Evolutionary conservation across 106 monocot genomes (phyloP).

Genomic region (Acanthochlamys bracteata): DNA sequence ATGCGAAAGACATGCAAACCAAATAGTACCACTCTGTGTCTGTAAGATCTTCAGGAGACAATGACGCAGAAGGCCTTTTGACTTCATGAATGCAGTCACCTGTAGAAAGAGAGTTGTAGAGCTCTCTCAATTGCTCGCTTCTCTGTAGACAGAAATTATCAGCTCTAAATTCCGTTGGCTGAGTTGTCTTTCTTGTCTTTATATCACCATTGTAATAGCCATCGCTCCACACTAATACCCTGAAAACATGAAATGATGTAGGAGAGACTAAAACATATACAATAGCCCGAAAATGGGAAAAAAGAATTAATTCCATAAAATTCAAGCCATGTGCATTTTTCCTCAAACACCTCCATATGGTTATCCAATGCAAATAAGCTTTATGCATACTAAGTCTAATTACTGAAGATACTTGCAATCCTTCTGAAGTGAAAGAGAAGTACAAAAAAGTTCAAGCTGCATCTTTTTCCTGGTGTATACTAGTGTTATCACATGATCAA

Average conservation of each 20-base stretch:
- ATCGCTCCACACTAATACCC: constrained; percentile 55
- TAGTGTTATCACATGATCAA: not conserved
- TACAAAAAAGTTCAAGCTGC: too few relatives aligned
- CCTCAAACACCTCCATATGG: too few relatives aligned
- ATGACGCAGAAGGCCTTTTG: constrained; percentile 63
- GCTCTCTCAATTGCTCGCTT: constrained; percentile 72
- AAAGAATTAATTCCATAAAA: too few relatives aligned
- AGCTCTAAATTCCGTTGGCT: constrained; percentile 43
- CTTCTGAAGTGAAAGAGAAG: too few relatives aligned
- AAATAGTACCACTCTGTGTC: constrained; percentile 89
- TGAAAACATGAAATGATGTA: constrained; percentile 2
- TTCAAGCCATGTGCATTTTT: too few relatives aligned
- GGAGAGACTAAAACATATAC: too few relatives aligned
- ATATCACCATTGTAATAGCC: constrained; percentile 95
- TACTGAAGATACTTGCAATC: too few relatives aligned
- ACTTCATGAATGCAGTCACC: constrained; percentile 54
- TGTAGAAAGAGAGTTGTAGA: constrained; percentile 60
- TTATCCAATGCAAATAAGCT: too few relatives aligned
- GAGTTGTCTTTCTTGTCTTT: constrained; percentile 78
- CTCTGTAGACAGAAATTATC: constrained; percentile 68
- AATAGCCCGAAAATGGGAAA: too few relatives aligned
- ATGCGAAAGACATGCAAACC: constrained; percentile 96
- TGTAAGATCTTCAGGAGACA: constrained; percentile 85
- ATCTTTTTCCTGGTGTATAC: too few relatives aligned
- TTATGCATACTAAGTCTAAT: too few relatives aligned